Evolutionary conservation across 345 rosid species (phyloP).

Genomic region (Citrus australasica): DNA sequence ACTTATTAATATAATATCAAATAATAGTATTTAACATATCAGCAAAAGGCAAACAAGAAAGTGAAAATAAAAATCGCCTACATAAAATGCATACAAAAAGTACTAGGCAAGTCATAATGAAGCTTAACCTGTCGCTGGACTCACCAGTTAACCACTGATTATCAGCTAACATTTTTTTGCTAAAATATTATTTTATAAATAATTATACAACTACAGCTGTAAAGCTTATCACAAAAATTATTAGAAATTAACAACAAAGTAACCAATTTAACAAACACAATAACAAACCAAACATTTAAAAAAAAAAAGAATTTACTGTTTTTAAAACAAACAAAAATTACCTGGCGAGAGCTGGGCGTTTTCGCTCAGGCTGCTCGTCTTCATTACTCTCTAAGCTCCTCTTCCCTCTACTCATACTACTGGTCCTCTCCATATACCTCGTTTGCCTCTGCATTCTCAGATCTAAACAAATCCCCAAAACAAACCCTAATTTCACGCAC

Average conservation of each 20-base stretch:
- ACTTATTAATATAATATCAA: not conserved
- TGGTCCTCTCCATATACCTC: slow-evolving; percentile 55
- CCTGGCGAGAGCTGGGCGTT: slow-evolving; percentile 64
- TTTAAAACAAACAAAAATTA: slow-evolving; percentile 1
- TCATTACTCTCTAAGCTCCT: slow-evolving; percentile 44
- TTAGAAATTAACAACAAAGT: not conserved
- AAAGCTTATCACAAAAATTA: not conserved
- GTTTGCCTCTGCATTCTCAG: slow-evolving; percentile 44
- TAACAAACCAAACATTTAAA: not conserved
- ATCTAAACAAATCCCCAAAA: slow-evolving; percentile 5
- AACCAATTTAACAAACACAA: not conserved
- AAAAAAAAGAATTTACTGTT: not conserved
- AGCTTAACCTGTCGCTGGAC: not conserved
- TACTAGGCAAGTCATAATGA: not conserved
- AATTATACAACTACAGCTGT: not conserved
- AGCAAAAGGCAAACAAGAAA: not conserved
- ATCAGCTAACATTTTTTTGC: not conserved
- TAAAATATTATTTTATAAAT: not conserved
- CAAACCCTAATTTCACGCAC: slow-evolving; percentile 25
- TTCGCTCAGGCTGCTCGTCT: slow-evolving; percentile 49
- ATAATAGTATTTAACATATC: not conserved
- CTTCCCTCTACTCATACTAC: slow-evolving; percentile 59
- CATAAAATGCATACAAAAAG: not conserved
- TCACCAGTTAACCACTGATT: not conserved
- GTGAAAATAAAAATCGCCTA: not conserved